Evolutionary conservation across 768 basidiomycete genomes (phyloP), one percentile per base, ranked within the genome.

Genomic region (Suillus discolor): DNA sequence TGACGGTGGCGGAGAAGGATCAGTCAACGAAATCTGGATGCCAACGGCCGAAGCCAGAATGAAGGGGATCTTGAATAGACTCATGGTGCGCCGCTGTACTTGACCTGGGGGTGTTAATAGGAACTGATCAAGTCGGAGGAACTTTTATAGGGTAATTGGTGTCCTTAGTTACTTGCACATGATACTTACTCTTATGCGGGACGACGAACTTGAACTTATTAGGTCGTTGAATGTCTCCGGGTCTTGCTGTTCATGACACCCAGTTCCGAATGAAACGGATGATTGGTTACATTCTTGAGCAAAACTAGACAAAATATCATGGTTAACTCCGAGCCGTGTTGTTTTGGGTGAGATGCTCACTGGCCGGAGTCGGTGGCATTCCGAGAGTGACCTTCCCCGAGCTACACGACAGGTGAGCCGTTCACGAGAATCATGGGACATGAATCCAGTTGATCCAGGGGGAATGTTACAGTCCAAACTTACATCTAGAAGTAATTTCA

Each of bases 21-120:
- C 60, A 42, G 53, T 71, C 34, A 74, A 73, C 11, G 73, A 66
- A 28, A 66, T 20, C 18, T 74, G 72, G 65, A 74, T 71, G 49
- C 74, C 69, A 68, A 69, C 67, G 6, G 72, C n/a, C 7, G 73
- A 72, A 3, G 67, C 62, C n/a, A 72, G 38, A 44, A 74, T 71
- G 20, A 76, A 66, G 25, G 70, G 41, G n/a, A 62, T 20, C 53
- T 76, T 74, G 54, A 62, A 42, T 45, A 70, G 34, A 4, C 67
- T 62, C 73, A 76, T 44, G 16, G 16, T 42, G 41, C 6, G 15
- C 41, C 16, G 41, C 20, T 45, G 44, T 20, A 45, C 44, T 45
- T 36, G 36, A 11, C 11, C 36, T 36, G 36, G 36, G 11, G 9
- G 11, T 36, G 36, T 36, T 36, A 11, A 36, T 36, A 36, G 36